Conservation (phyloP, 768 basidiomycete genomes). For the Leucogyrophana mollusca region DNA sequence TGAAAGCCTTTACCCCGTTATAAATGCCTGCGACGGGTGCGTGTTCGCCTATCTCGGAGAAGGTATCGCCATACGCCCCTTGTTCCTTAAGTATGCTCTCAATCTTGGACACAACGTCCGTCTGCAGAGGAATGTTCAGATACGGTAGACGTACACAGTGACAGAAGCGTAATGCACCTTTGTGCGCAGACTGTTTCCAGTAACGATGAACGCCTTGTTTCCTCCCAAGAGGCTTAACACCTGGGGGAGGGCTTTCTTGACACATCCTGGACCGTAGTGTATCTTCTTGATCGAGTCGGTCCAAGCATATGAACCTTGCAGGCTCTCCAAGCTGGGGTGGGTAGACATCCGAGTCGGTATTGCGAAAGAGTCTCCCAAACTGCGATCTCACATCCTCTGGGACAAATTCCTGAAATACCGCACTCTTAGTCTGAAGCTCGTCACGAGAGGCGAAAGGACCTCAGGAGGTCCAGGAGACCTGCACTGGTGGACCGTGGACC, state of each 20-base stretch:
- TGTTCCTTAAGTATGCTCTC: constrained; percentile 50
- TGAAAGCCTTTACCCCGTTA: constrained; percentile 54
- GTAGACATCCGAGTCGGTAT: too few species aligned
- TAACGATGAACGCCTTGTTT: constrained; percentile 68
- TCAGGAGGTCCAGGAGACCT: too few species aligned
- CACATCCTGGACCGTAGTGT: constrained; percentile 71
- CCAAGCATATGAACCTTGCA: constrained; percentile 60
- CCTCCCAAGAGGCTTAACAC: constrained; percentile 52
- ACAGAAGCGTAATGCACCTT: constrained; percentile 42
- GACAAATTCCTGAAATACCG: neutral
- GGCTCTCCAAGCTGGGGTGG: too few species aligned
- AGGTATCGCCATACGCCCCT: constrained; percentile 64
- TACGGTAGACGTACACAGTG: neutral
- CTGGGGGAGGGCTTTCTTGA: constrained; percentile 61
- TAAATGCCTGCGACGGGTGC: constrained; percentile 66
- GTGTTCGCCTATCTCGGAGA: constrained; percentile 73
- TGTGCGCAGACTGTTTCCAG: constrained; percentile 63
- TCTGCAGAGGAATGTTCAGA: constrained; percentile 13
- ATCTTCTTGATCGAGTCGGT: constrained; percentile 66
- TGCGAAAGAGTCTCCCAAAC: too few species aligned
- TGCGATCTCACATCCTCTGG: too few species aligned
- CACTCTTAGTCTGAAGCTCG: too few species aligned
- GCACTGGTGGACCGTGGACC: too few species aligned
- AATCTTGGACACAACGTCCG: constrained; percentile 20
- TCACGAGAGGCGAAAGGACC: too few species aligned